Conservation (phyloP, 345 rosid species). For the Camelina laxa region DNA sequence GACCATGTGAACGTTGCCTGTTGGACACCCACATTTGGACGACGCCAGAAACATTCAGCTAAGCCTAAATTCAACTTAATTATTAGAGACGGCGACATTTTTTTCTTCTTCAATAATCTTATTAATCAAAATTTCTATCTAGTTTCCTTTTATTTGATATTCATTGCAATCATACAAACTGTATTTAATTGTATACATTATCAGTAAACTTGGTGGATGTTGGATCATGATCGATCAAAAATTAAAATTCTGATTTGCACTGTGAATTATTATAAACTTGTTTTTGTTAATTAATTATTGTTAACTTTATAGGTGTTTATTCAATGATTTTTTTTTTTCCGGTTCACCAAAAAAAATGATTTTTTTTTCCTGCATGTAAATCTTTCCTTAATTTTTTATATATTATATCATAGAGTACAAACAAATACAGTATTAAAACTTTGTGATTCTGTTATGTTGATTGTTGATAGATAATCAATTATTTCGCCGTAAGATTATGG, state of each 20-base stretch:
- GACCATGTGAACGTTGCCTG: constrained; percentile 23
- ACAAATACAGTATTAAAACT: neutral
- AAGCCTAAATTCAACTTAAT: constrained; percentile 4
- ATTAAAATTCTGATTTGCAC: neutral
- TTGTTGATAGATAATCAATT: constrained; percentile 9
- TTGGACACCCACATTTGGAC: constrained; percentile 28
- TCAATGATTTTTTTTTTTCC: no score
- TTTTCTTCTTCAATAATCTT: neutral
- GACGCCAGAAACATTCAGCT: constrained; percentile 26
- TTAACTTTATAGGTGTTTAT: no score
- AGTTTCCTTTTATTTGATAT: no score
- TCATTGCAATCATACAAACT: neutral
- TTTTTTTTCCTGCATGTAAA: neutral
- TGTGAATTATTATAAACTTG: no score
- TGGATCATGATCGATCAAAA: neutral
- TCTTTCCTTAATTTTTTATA: neutral
- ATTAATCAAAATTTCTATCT: no score
- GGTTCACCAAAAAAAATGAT: no score
- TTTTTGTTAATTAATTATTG: no score
- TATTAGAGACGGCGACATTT: constrained; percentile 2
- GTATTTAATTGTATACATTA: neutral
- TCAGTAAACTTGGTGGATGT: neutral
- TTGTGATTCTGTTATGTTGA: neutral
- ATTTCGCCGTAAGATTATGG: constrained; percentile 9
- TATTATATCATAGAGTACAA: neutral